Percentiles rank a stretch among this genome's conserved stretches.
Conservation (phyloP, 2,329 filamentous ascomycete species). For the Orbilia oligospora region DNA sequence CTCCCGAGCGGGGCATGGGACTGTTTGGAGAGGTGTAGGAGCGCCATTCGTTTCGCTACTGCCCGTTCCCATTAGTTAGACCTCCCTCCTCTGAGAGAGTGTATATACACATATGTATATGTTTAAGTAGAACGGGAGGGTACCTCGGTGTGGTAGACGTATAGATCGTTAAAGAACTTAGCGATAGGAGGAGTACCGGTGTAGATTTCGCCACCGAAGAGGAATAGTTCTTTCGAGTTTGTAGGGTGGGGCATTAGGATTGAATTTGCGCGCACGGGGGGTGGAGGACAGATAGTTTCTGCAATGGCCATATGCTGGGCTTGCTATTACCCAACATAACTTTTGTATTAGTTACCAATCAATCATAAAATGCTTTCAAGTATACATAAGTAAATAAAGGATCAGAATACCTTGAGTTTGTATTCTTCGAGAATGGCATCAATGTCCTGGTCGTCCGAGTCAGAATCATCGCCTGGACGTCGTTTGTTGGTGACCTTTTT, state of each 20-base stretch:
- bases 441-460: conserved; percentile 91
- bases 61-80: background rate
- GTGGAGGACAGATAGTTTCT: conserved; percentile 80
- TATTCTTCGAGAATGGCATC: conserved; percentile 95
- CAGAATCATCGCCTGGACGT: conserved; percentile 80
- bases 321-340: conserved; percentile 72
- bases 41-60: conserved; percentile 82
- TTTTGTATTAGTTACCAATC: too few relatives aligned
- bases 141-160: conserved; percentile 71
- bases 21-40: conserved; percentile 91
- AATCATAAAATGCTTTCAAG: too few relatives aligned
- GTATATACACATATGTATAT: too few relatives aligned
- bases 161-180: conserved; percentile 77
- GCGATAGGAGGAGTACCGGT: conserved; percentile 82
- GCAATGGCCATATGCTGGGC: conserved; percentile 95
- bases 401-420: conserved; percentile 73
- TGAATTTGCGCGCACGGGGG: conserved; percentile 82
- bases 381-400: background rate
- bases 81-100: too few relatives aligned
- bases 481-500: conserved; percentile 87
- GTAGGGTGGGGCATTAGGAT: conserved; percentile 87
- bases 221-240: conserved; percentile 81
- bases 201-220: conserved; percentile 96
- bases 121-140: conserved; percentile 66
- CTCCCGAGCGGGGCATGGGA: conserved; percentile 86